Base-by-base conservation (phyloP, 2,329 filamentous ascomycete species). In the Colletotrichum sp. region DNA sequence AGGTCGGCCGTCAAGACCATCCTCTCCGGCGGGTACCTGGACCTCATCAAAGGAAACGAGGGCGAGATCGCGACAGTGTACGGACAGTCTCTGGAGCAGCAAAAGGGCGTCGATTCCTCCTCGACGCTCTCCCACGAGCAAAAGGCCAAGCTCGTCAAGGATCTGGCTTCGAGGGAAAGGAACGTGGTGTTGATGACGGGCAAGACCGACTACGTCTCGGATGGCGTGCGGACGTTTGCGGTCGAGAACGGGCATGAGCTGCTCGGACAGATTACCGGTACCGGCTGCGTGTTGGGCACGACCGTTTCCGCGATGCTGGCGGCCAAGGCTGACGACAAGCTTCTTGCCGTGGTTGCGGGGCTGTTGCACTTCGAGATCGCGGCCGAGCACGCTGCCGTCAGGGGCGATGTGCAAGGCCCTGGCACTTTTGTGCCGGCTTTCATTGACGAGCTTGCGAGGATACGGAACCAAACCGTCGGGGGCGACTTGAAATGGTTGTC, bases 11-110 rank as follows among this genome's bases (percentile, higher is more conserved):
- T 96, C 32, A 91, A 92, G 75, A 89, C 89, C 3, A 91, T 99
- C 49, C 89, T 98, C 81, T 87, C 90, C 0, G 89, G 88, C 4
- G 96, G 95, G 52, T 95, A 95, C 83, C 95, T 98, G 80, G 92
- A 95, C 83, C 89, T 98, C 57, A 96, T 99, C 85, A 99, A 99
- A 83, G 96, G 96, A 65, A 99, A 99, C 85, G 95, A 98, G 82
- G 92, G 94, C 70, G 97, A 99, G 84, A 96, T 99, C 77, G 88
- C 90, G 64, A 93, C 94, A 4, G 92, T 96, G 1, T 91, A 90
- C 52, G 94, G 93, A 57, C 87, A 90, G 79, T 76, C 55, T 72
- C 75, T 55, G 15, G 77, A 88, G 3, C 91, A 92, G 78, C 96
- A 98, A 85, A 92, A 93, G 59, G 96, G 96, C 65, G 96, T 99